Evolutionary conservation across 192 early-diverging fungal species (phyloP), one percentile per base, ranked within the genome.

Genomic region (Geranomyces variabilis): DNA sequence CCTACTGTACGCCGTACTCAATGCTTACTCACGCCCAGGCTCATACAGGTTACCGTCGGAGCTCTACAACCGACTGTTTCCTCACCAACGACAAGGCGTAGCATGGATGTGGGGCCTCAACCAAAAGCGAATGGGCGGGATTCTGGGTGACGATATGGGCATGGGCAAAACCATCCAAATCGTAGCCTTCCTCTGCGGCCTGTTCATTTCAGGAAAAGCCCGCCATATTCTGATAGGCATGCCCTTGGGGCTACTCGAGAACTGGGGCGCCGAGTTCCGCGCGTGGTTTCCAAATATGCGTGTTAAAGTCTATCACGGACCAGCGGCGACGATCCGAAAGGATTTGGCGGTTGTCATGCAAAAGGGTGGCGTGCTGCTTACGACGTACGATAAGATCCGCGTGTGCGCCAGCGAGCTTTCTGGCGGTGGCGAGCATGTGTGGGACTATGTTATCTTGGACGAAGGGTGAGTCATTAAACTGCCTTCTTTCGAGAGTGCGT

Each of bases 221-320:
- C 70, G 70, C 8, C 61, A 72, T 31, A 28, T 72, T 66, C 41
- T 72, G 15, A 72, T 72, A 17, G 70, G 29, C 14, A 72, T 72
- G 70, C 70, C 70, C 10, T 31, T 72, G 41, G 70, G 70, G n/a
- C 51, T 72, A 22, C 51, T 72, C n/a, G 70, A 72, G 28, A 72
- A 62, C 21, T 72, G 70, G 70, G 66, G 66, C 21, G 28, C 63
- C 7, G 70, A 72, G 62, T 72, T 72, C 63, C 21, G 41, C 1
- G 53, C 22, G 19, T 72, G 70, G 70, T 66, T 66, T 66, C 64
- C 64, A 21, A 66, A 45, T 22, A 66, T 66, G 64, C 64, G 64
- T 10, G 64, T 72, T 19, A 63, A 65, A 53, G 70, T 72, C 10
- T 72, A 36, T 53, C 70, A 72, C 31, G 70, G 70, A 17, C 63